Evolutionary conservation across 805 yeast species (phyloP).

Genomic region (Candida ponderosae): DNA sequence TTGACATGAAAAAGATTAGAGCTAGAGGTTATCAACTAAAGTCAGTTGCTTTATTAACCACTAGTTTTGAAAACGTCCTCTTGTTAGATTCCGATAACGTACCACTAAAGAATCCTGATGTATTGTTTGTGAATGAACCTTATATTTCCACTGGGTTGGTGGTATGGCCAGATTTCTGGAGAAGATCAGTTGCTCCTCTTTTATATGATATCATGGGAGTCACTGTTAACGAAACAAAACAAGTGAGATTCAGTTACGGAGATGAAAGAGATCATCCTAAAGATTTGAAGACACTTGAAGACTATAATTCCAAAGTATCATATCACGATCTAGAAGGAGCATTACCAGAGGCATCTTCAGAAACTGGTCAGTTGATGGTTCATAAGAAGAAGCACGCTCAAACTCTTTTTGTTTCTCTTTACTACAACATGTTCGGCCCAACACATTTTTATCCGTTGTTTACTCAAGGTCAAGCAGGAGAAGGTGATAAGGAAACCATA

Average conservation of each 20-base stretch:
- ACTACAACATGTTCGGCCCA: constrained; percentile 62
- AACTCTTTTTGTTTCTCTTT: constrained; percentile 51
- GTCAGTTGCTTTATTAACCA: constrained; percentile 64
- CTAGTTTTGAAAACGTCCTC: constrained; percentile 69
- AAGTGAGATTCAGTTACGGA: constrained; percentile 19
- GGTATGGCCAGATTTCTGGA: constrained; percentile 70
- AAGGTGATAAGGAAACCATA: constrained; percentile 77
- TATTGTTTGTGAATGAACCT: constrained; percentile 29
- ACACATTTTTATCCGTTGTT: constrained; percentile 49
- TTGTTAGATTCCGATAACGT: constrained; percentile 72
- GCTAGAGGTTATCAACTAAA: constrained; percentile 58
- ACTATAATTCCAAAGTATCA: constrained; percentile 29
- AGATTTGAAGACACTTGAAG: constrained; percentile 16
- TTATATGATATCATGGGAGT: constrained; percentile 51
- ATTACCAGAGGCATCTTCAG: constrained; percentile 62
- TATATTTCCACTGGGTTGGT: constrained; percentile 32
- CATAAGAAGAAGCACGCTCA: constrained; percentile 50
- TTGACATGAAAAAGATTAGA: constrained; percentile 34
- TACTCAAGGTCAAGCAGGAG: constrained; percentile 62
- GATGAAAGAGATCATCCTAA: constrained; percentile 27
- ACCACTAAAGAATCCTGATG: constrained; percentile 43
- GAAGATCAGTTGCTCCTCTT: constrained; percentile 54
- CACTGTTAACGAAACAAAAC: constrained; percentile 22
- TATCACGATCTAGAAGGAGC: constrained; percentile 63
- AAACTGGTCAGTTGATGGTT: constrained; percentile 59